Percentiles rank a stretch among this genome's conserved stretches.
phyloP scores from a whole-genome alignment of 306 rosid species.

The Potentilla sterilis region DNA sequence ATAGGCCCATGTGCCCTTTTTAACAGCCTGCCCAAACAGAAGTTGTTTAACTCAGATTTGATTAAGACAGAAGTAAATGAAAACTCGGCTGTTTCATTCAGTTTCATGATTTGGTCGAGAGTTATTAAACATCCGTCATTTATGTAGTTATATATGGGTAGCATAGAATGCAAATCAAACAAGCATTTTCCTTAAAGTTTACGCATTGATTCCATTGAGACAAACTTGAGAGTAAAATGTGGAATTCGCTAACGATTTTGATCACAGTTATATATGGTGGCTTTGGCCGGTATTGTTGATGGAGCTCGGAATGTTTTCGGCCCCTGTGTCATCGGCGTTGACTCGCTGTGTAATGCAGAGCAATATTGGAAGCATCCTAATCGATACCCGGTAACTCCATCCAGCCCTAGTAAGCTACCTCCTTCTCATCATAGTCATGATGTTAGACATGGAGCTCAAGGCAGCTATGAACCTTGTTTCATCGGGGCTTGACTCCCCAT shows the following conservation, averaged over 20 bases:
- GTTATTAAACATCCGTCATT: too few species aligned
- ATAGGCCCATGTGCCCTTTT: too few species aligned
- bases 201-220: neutral
- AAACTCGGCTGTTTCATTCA: too few species aligned
- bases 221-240: neutral
- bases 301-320: neutral
- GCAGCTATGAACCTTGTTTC: neutral
- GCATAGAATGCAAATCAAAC: too few species aligned
- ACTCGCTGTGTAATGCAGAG: neutral
- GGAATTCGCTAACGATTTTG: neutral
- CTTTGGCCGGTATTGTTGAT: neutral
- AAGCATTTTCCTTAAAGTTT: too few species aligned
- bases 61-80: too few species aligned
- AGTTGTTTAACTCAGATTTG: too few species aligned
- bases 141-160: too few species aligned
- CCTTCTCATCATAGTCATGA: neutral
- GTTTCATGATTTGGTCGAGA: too few species aligned
- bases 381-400: neutral
- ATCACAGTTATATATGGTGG: neutral
- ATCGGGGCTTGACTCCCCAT: neutral
- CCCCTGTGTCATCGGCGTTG: neutral
- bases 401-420: neutral
- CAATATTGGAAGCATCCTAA: neutral
- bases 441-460: neutral
- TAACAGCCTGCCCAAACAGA: too few species aligned